A percentile compares a stretch with the other conserved stretches of the same genome.
Evolutionary conservation across 176 grass and related monocot species (phyloP).

Genomic region (Oropetium thomaeum): DNA sequence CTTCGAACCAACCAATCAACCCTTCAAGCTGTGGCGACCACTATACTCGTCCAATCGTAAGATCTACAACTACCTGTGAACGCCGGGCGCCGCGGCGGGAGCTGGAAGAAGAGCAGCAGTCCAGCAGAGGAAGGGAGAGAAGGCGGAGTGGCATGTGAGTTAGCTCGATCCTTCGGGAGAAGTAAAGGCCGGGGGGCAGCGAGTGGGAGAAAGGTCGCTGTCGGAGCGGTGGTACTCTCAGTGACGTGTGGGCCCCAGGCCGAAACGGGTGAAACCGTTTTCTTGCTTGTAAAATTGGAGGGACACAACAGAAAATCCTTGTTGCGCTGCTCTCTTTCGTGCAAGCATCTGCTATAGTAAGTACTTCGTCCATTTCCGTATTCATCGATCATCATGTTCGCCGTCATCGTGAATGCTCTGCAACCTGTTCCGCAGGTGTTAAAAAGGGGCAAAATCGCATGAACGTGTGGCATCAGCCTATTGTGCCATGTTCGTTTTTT

Average conservation of each 20-base stretch:
- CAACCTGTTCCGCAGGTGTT: too few species aligned
- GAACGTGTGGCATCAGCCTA: too few species aligned
- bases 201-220: slow-evolving; percentile 44
- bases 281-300: not conserved
- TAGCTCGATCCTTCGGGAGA: slow-evolving; percentile 11
- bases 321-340: not conserved
- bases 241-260: not conserved
- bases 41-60: not conserved
- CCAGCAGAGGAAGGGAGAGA: too few species aligned
- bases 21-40: not conserved
- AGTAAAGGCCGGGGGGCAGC: not conserved
- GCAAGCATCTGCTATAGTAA: not conserved
- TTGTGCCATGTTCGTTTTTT: too few species aligned
- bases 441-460: too few species aligned
- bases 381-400: too few species aligned
- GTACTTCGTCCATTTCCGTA: too few species aligned
- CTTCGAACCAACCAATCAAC: not conserved
- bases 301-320: not conserved
- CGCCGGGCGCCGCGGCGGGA: not conserved
- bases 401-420: too few species aligned
- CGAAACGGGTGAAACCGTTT: not conserved
- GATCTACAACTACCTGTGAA: not conserved
- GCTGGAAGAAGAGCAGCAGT: not conserved
- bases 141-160: not conserved
- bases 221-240: not conserved